phyloP scores from a whole-genome alignment of 306 rosid genomes.

The Luffa acutangula region DNA sequence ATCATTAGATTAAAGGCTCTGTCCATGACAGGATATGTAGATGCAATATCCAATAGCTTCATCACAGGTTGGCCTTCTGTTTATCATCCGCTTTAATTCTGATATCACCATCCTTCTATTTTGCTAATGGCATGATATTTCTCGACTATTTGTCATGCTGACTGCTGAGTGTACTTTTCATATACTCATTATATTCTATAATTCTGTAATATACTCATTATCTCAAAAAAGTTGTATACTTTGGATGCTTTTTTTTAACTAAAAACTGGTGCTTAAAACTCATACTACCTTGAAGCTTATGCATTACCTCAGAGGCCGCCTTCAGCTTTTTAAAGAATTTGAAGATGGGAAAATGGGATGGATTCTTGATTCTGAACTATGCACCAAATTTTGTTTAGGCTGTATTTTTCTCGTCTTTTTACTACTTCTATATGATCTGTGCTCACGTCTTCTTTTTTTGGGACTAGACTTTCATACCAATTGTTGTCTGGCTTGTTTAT shows the following conservation, averaged over 20 bases:
- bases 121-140: background rate
- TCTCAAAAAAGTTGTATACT: background rate
- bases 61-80: slow-evolving; percentile 45
- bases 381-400: background rate
- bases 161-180: background rate
- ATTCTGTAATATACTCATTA: background rate
- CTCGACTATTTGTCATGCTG: background rate
- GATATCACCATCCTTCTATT: background rate
- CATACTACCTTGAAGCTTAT: background rate
- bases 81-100: background rate
- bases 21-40: slow-evolving; percentile 63
- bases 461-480: background rate
- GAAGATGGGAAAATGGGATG: background rate
- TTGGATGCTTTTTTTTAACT: background rate
- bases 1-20: slow-evolving; percentile 71
- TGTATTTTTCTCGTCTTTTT: background rate
- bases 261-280: background rate
- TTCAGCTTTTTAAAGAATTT: background rate
- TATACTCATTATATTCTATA: background rate
- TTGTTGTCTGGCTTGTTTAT: background rate
- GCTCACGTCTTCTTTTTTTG: background rate
- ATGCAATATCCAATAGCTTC: slow-evolving; percentile 82
- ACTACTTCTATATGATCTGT: background rate
- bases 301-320: background rate
- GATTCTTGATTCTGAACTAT: background rate